Conservation (phyloP, 345 rosid genomes). For the Boechera divaricarpa region DNA sequence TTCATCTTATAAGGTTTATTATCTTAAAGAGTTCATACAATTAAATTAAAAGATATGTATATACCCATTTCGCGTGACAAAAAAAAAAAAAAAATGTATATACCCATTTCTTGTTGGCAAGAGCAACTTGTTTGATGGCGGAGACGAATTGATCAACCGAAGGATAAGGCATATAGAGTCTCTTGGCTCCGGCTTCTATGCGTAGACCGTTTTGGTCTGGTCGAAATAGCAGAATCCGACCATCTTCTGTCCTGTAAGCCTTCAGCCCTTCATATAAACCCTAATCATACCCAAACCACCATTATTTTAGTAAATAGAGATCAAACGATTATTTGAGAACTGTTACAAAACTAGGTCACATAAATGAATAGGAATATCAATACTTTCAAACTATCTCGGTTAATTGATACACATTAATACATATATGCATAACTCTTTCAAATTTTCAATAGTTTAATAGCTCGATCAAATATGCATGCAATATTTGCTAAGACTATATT, state of each 20-base stretch:
- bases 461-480: background rate
- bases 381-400: background rate
- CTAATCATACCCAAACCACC: conserved; percentile 37
- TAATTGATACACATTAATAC: background rate
- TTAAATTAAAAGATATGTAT: background rate
- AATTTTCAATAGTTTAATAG: background rate
- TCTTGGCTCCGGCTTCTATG: conserved; percentile 54
- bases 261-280: conserved; percentile 66
- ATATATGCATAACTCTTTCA: background rate
- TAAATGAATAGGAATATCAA: background rate
- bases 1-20: background rate
- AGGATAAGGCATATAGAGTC: conserved; percentile 62
- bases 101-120: conserved; percentile 66
- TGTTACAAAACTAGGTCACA: background rate
- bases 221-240: conserved; percentile 54
- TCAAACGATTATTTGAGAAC: background rate
- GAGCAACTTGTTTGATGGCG: conserved; percentile 53
- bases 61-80: conserved; percentile 6
- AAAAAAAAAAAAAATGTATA: background rate
- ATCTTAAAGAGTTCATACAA: background rate
- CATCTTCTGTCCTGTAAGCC: conserved; percentile 66
- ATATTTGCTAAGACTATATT: too few relatives aligned
- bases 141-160: conserved; percentile 60
- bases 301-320: background rate
- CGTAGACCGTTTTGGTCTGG: conserved; percentile 54